A percentile compares a stretch with the other conserved stretches of the same genome.
Conservation (phyloP, 805 yeast species). For the Saccharomycopsis sp. region DNA sequence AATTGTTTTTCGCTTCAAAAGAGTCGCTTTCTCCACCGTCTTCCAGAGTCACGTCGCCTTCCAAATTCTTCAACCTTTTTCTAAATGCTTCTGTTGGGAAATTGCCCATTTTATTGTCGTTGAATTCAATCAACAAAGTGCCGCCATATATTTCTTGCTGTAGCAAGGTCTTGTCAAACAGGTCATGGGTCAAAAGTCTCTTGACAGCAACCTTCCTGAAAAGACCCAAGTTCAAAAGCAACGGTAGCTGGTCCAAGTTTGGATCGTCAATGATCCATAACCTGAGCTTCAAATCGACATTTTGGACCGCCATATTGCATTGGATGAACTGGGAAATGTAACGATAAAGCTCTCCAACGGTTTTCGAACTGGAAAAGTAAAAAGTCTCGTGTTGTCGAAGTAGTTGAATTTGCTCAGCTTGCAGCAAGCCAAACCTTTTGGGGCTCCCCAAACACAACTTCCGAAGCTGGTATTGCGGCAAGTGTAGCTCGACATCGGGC, state of each 20-base stretch:
- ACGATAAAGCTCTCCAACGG: constrained; percentile 11
- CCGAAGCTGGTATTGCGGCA: constrained; percentile 9
- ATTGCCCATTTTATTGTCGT: constrained; percentile 3
- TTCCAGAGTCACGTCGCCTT: background rate
- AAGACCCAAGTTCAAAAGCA: constrained; percentile 9
- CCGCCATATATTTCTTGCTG: constrained; percentile 11
- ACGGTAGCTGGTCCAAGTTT: constrained; percentile 2
- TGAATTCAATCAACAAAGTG: constrained; percentile 8
- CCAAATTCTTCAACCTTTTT: constrained; percentile 6
- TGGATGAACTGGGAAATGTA: constrained; percentile 4
- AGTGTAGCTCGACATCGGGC: constrained; percentile 4
- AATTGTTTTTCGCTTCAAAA: background rate
- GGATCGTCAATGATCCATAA: constrained; percentile 13
- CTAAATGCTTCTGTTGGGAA: constrained; percentile 10
- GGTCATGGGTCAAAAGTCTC: constrained; percentile 2
- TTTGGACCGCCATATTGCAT: background rate
- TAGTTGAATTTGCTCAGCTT: background rate
- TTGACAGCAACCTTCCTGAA: constrained; percentile 8
- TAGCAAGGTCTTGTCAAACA: constrained; percentile 1
- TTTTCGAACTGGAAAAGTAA: constrained; percentile 5
- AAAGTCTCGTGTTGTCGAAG: constrained; percentile 7
- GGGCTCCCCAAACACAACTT: constrained; percentile 8
- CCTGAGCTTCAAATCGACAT: constrained; percentile 3
- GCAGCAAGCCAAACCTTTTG: constrained; percentile 3
- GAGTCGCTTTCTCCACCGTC: constrained; percentile 15